These are phyloP conservation scores for Triticum turgidum DNA, from an alignment of 176 grass and related monocot species.

Conservation along the genomic window DNA sequence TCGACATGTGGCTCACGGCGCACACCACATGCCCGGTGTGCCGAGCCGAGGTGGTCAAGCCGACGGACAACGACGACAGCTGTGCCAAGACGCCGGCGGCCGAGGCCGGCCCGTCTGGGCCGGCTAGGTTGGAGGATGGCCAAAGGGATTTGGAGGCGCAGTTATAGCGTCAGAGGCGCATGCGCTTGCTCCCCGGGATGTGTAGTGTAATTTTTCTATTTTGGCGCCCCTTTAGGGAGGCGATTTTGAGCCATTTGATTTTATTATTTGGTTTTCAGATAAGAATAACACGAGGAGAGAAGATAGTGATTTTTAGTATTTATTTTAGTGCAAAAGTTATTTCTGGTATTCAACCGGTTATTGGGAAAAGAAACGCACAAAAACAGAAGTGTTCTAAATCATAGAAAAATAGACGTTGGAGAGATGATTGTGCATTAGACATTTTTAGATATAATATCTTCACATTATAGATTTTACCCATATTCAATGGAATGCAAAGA, in stretches of 20 bases:
- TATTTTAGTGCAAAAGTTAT: neutral
- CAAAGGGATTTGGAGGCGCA: conserved; percentile 35
- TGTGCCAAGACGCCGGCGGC: neutral
- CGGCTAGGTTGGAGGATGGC: conserved; percentile 1
- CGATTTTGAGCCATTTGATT: neutral
- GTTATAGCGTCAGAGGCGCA: neutral
- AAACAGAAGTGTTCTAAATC: neutral
- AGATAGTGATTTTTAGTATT: neutral
- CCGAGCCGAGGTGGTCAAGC: conserved; percentile 34
- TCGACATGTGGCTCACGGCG: conserved; percentile 51
- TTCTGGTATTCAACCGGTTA: neutral
- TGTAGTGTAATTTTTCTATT: neutral
- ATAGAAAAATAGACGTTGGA: neutral
- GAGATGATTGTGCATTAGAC: no score
- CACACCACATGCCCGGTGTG: conserved; percentile 57
- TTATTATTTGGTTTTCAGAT: neutral
- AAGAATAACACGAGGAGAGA: neutral
- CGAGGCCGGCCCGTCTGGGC: neutral
- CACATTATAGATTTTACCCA: no score
- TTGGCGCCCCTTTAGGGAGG: conserved; percentile 12
- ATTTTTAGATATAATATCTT: no score
- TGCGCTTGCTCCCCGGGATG: neutral
- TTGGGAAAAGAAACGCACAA: neutral
- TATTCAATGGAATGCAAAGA: no score
- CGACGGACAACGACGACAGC: neutral